Base-by-base conservation (phyloP, 768 basidiomycete species). In the Pleurotus ostreatus region DNA sequence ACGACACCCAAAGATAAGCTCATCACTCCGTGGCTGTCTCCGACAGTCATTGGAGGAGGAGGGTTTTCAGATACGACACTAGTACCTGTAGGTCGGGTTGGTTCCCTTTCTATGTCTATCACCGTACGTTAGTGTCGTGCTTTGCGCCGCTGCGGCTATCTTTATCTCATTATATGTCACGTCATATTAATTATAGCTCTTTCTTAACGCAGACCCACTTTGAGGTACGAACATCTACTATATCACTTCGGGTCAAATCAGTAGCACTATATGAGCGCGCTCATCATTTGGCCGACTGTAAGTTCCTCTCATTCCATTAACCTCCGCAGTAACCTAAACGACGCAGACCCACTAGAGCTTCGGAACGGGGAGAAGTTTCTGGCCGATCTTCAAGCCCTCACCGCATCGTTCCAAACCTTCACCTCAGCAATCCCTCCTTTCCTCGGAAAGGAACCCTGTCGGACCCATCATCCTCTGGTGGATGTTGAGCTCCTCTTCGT, bases 241-340 rank as follows among this genome's bases (percentile, higher is more conserved):
- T 69, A 61, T 69, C 78, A 4, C 67, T 83, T 61, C 79, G 81
- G 54, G 76, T 74, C 1, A 79, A 82, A 63, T 80, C 78, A 0
- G 71, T 75, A 2, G 74, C 77, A 25, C 70, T 85, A 39, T 84
- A 79, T 62, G 82, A 84, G 63, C 72, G 78, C 13, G 76, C 82
- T 4, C 72, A 75, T 22, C 77, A 81, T 37, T 66, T 80, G 18
- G 65, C 68, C 6, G 66, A 69, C 37, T 60, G 77, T 78, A 61
- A 56, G 76, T 70, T 18, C 23, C 30, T 11, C 30, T 9, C 9
- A 11, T 11, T 34, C 30, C 9, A 9, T 9, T 9, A 11, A 34
- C 30, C 8, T 34, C 30, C 30, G 8, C 30, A 11, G 30, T 34
- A 34, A 34, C 9, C 30, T 9, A 11, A 34, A 34, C 30, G 30